phyloP scores from a whole-genome alignment of 2,329 filamentous ascomycete species.

The Colletotrichum acutatum region DNA sequence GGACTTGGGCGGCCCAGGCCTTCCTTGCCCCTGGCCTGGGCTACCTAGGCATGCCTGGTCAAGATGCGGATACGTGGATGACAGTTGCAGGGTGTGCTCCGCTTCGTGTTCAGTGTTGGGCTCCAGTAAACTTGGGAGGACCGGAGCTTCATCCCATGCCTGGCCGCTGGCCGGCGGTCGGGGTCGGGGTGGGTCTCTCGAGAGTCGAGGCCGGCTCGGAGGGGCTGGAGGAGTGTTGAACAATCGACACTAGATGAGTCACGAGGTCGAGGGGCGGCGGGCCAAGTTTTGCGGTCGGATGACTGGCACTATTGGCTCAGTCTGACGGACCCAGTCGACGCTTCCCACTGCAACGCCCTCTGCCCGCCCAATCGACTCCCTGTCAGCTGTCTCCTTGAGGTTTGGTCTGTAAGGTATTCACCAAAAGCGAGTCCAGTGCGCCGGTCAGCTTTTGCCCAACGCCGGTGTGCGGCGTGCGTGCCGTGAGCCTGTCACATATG shows the following conservation, averaged over 20 bases:
- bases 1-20: background rate
- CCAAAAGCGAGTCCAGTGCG: background rate
- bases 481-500: conserved; percentile 2
- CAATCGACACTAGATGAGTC: conserved; percentile 13
- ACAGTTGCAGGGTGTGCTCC: background rate
- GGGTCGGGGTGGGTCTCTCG: conserved; percentile 28
- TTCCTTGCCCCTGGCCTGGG: background rate
- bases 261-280: conserved; percentile 13
- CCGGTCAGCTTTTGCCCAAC: conserved; percentile 10
- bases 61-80: background rate
- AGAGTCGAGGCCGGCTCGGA: conserved; percentile 22
- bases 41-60: background rate
- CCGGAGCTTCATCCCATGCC: background rate
- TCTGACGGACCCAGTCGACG: too few relatives aligned
- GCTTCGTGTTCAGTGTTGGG: background rate
- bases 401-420: background rate
- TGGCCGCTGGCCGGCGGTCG: conserved; percentile 20
- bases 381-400: background rate
- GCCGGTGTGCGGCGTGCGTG: background rate
- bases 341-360: too few relatives aligned
- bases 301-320: background rate
- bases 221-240: conserved; percentile 11
- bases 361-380: background rate
- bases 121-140: background rate
- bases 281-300: conserved; percentile 20